Conservation (phyloP, 2,329 filamentous ascomycete genomes). For the Phialocephala sp. region DNA sequence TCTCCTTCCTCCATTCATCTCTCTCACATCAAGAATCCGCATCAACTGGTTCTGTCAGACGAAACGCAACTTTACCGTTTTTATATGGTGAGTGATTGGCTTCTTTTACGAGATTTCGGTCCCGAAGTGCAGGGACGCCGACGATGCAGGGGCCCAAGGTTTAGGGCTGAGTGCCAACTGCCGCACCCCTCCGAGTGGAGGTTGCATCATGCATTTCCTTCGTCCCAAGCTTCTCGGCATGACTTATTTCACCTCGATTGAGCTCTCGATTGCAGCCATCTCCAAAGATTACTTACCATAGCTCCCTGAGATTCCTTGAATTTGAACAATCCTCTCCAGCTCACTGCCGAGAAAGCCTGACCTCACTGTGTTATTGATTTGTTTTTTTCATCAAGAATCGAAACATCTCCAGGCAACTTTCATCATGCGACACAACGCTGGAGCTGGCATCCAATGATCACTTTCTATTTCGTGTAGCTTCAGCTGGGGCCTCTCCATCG, state of each 20-base stretch:
- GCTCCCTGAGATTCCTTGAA: too few species aligned
- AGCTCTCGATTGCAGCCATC: too few species aligned
- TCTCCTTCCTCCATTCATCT: too few species aligned
- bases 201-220: neutral
- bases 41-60: neutral
- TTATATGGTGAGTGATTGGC: neutral
- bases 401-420: neutral
- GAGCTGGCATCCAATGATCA: neutral
- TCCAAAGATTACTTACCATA: neutral
- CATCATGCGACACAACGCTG: conserved; percentile 2
- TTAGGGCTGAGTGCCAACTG: neutral
- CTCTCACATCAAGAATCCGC: neutral
- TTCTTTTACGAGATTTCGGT: neutral
- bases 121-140: neutral
- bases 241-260: neutral
- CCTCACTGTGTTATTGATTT: neutral
- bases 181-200: neutral
- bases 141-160: neutral
- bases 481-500: neutral
- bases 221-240: neutral
- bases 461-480: neutral
- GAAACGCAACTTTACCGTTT: neutral
- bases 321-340: neutral
- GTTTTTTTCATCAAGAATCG: neutral
- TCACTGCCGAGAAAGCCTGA: neutral